Conservation (phyloP, 495 filamentous ascomycete species). For the Geoglossum glabrum region DNA sequence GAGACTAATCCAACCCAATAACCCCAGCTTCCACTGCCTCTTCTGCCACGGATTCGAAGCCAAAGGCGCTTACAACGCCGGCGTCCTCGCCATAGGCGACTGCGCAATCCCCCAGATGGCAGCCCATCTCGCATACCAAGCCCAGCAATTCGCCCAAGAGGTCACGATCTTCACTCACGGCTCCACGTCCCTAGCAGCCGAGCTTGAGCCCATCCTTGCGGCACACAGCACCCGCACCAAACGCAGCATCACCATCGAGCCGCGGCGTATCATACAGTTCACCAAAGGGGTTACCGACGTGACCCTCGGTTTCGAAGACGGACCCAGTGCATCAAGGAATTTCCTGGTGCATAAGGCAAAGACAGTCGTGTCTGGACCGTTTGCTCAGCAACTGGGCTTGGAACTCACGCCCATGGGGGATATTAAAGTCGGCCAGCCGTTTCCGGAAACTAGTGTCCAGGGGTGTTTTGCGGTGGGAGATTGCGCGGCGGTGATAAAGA, state of each 20-base stretch:
- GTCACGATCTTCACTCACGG: slow-evolving; percentile 20
- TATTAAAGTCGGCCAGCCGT: slow-evolving; percentile 15
- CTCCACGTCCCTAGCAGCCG: not conserved
- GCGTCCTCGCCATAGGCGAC: slow-evolving; percentile 17
- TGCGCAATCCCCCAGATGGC: slow-evolving; percentile 5
- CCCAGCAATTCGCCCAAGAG: slow-evolving; percentile 7
- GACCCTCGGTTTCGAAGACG: slow-evolving; percentile 5
- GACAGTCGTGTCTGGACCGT: slow-evolving; percentile 10
- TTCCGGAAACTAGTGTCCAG: slow-evolving; percentile 17
- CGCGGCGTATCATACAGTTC: slow-evolving; percentile 7
- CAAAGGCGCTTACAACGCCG: slow-evolving; percentile 14
- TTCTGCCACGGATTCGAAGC: slow-evolving; percentile 30
- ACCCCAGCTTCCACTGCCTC: slow-evolving; percentile 24
- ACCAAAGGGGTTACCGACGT: not conserved
- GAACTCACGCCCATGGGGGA: slow-evolving; percentile 14
- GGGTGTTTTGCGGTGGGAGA: slow-evolving; percentile 25
- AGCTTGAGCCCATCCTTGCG: not conserved
- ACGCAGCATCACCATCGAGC: slow-evolving; percentile 4
- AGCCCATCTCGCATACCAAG: slow-evolving; percentile 10
- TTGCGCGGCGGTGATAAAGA: not conserved
- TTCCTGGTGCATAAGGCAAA: slow-evolving; percentile 13
- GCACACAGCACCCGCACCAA: not conserved
- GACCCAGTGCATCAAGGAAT: not conserved
- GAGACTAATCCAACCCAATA: not conserved
- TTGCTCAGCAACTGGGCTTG: slow-evolving; percentile 17